Evolutionary conservation across 1,284 basidiomycete species (phyloP), one percentile per base, ranked within the genome.

Genomic region (Naganishia albida): DNA sequence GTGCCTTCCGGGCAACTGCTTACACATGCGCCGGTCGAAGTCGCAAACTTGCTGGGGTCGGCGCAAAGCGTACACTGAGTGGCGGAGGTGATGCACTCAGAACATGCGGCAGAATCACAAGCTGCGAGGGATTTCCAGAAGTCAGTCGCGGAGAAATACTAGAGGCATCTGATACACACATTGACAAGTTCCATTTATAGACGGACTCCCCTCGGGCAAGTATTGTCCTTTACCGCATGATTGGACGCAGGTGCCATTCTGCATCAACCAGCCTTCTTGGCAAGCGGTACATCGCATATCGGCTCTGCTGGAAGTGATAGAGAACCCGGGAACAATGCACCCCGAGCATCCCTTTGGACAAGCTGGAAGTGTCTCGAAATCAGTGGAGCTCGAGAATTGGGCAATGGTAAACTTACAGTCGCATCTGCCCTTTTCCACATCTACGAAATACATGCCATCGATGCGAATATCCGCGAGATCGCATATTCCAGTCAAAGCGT

Each of bases 191-290:
- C 73, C 72, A 26, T 75, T 77, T 4, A 65, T 69, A 3, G 65
- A 70, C 0, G 67, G 70, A 8, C 67, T 53, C 1, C 70, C 66
- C 8, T 63, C 67, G 3, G 72, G 73, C 2, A 75, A 56, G 59
- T 72, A 80, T 51, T 60, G 71, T 0, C 80, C 80, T 0, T 44
- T 62, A 0, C 72, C 64, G 57, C 81, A 82, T 2, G 30, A 65
- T 51, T 71, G 50, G 1, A 76, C 72, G 67, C 81, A 82, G 0
- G 55, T 49, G 0, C 76, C 75, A 48, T 72, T 62, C 53, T 76
- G 56, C 10, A 81, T 71, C 8, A 78, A 70, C 46, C 73, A 78
- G 0, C 81, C 81, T n/a, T 79, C 75, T 20, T 80, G 71, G 62
- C 81, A 82, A 2, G 70, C 63, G 2, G 73, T 72, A 65, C 80